Evolutionary conservation across 176 grass and related monocot species (phyloP), one percentile per base, ranked within the genome.

Genomic region (Oryza brachyantha): DNA sequence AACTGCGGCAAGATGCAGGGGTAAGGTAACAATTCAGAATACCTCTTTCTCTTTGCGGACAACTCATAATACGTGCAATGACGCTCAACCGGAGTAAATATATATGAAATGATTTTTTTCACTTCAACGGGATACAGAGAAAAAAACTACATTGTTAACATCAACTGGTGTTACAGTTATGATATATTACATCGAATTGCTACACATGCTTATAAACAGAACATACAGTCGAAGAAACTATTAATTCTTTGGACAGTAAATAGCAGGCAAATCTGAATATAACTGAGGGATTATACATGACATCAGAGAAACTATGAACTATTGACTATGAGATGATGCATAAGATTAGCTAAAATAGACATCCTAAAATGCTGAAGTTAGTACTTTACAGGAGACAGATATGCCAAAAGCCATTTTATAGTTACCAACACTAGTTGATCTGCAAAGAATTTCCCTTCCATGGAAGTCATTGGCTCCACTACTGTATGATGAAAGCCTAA

Each of bases 321-420:
- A 74, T 75, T 8, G 39, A 81, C 77, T 78, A 83, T 62, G 72
- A 43, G 32, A 72, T 61, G 58, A 78, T 66, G 70, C 63, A 65
- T 69, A 85, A 68, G 43, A 16, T 82, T 70, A 88, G 64, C 79
- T 86, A 88, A 83, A 83, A 69, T 75, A 58, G 42, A 83, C 79
- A 89, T 39, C 80, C 86, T 89, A 86, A 82, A 86, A 76, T 84
- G 77, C 41, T 78, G 10, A 78, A 86, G 67, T 93, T 90, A 93
- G 91, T 91, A 77, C 74, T 93, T 93, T 90, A 93, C 88, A 85
- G 32, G 76, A 85, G 66, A 80, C 70, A 54, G 45, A 24, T 59
- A 72, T 72, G 81, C 62, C 78, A 80, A 83, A 87, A 59, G 82
- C 75, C 78, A 73, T 24, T 24, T 57, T 10, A 55, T 59, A 26